phyloP scores from a whole-genome alignment of 1,139 yeast genomes.

The Diutina scorzettiae region DNA sequence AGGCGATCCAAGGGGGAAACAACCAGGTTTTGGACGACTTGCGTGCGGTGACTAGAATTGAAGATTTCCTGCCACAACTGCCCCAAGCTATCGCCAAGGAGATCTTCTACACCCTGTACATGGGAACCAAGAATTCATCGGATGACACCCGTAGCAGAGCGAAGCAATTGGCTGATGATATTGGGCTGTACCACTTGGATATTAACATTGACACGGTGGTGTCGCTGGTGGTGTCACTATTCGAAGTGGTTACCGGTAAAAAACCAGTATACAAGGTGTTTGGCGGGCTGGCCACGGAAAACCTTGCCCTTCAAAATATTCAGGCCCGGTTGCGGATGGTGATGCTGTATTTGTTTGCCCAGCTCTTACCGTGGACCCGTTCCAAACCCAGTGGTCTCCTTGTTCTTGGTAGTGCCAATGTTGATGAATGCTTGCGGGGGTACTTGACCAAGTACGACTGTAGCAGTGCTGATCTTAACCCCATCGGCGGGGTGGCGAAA shows the following conservation, averaged over 20 bases:
- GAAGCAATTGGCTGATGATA: constrained; percentile 55
- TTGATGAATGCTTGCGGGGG: constrained; percentile 94
- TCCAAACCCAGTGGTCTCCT: constrained; percentile 60
- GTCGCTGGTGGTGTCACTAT: constrained; percentile 56
- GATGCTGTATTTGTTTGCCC: constrained; percentile 83
- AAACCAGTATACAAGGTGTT: constrained; percentile 79
- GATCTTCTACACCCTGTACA: constrained; percentile 79
- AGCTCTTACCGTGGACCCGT: constrained; percentile 89
- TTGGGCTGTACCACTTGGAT: constrained; percentile 87
- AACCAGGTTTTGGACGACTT: constrained; percentile 68
- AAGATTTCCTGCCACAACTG: constrained; percentile 52
- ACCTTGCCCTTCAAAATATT: constrained; percentile 86
- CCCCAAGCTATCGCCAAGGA: constrained; percentile 67
- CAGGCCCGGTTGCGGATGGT: constrained; percentile 97
- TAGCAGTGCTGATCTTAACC: constrained; percentile 92
- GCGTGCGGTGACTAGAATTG: constrained; percentile 43
- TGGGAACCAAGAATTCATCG: constrained; percentile 95
- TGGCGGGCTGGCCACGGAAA: constrained; percentile 89
- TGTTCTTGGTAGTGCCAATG: constrained; percentile 93
- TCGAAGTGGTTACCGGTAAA: constrained; percentile 84
- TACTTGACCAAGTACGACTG: constrained; percentile 94
- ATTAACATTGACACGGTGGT: constrained; percentile 85
- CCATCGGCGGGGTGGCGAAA: constrained; percentile 94
- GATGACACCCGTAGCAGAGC: constrained; percentile 77
- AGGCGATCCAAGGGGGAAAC: constrained; percentile 55